These are phyloP conservation scores for Fusarium chlamydosporum DNA, from an alignment of 2,329 filamentous ascomycete genomes.

Conservation along the genomic window DNA sequence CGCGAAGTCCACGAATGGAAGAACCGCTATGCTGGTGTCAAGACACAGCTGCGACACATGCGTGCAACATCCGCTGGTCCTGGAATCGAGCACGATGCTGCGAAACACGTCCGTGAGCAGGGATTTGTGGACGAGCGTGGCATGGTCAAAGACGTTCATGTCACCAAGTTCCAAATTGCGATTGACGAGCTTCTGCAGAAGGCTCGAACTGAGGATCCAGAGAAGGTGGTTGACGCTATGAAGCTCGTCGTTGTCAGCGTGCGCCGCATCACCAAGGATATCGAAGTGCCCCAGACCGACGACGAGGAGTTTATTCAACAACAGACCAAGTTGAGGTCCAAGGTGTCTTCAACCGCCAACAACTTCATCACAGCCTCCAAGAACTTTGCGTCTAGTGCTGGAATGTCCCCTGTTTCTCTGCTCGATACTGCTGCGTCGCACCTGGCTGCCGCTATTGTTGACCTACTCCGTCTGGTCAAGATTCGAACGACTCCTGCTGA, in stretches of 20 bases:
- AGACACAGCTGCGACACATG: constrained; percentile 86
- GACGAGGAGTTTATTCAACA: constrained; percentile 70
- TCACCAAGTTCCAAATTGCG: constrained; percentile 94
- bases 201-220: constrained; percentile 80
- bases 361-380: constrained; percentile 95
- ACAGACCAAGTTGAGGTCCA: constrained; percentile 79
- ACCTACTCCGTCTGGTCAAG: constrained; percentile 86
- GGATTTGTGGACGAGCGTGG: constrained; percentile 80
- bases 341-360: constrained; percentile 93
- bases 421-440: constrained; percentile 95
- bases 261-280: constrained; percentile 85
- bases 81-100: constrained; percentile 77
- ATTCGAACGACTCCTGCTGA: constrained; percentile 81
- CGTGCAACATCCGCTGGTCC: constrained; percentile 85
- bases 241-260: constrained; percentile 87
- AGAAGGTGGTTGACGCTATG: constrained; percentile 85
- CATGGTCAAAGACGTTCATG: constrained; percentile 88
- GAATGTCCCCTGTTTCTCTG: constrained; percentile 91
- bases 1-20: constrained; percentile 91
- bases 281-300: constrained; percentile 70
- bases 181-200: constrained; percentile 90
- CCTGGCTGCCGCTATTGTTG: constrained; percentile 86
- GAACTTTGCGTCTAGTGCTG: constrained; percentile 86
- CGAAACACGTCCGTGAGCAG: constrained; percentile 74
- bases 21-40: constrained; percentile 86